Evolutionary conservation across 2,329 filamentous ascomycete genomes (phyloP).

Genomic region (Elsinoe necatrix): DNA sequence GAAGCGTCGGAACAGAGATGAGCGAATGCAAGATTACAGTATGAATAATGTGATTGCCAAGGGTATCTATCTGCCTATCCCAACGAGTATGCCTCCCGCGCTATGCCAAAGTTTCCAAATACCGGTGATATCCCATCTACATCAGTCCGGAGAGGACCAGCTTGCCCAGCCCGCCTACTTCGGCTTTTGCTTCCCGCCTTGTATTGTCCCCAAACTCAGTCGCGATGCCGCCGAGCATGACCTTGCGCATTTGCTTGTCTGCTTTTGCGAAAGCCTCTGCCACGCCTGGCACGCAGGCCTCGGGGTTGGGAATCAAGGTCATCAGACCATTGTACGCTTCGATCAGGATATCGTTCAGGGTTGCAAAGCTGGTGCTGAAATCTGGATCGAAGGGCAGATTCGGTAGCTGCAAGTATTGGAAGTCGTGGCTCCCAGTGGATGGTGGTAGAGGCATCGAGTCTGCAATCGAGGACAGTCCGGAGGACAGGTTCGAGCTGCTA

Average conservation of each 20-base stretch:
- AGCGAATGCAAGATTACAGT: background rate
- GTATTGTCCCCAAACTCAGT: constrained; percentile 90
- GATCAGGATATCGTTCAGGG: constrained; percentile 88
- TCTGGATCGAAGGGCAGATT: constrained; percentile 91
- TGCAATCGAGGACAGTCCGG: constrained; percentile 13
- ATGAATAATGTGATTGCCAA: background rate
- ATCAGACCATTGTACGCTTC: constrained; percentile 81
- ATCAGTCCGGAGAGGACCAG: constrained; percentile 83
- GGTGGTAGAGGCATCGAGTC: constrained; percentile 17
- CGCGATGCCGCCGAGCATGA: constrained; percentile 77
- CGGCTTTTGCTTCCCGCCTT: constrained; percentile 63
- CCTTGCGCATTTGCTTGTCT: constrained; percentile 75
- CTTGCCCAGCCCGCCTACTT: constrained; percentile 78
- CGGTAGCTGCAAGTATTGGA: constrained; percentile 81
- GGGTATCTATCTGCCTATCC: constrained; percentile 13
- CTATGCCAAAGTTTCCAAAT: constrained; percentile 9
- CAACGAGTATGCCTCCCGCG: background rate
- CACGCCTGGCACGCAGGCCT: constrained; percentile 49
- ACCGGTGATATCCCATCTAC: constrained; percentile 30
- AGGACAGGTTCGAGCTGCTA: constrained; percentile 16
- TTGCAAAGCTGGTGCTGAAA: constrained; percentile 93
- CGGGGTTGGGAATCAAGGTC: constrained; percentile 63
- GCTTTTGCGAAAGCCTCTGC: constrained; percentile 86
- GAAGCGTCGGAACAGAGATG: background rate
- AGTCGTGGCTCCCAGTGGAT: constrained; percentile 73